A percentile compares a stretch with the other conserved stretches of the same genome.
These are phyloP conservation scores for Pyricularia sp. DNA, from an alignment of 2,329 filamentous ascomycete genomes.

Conservation along the genomic window DNA sequence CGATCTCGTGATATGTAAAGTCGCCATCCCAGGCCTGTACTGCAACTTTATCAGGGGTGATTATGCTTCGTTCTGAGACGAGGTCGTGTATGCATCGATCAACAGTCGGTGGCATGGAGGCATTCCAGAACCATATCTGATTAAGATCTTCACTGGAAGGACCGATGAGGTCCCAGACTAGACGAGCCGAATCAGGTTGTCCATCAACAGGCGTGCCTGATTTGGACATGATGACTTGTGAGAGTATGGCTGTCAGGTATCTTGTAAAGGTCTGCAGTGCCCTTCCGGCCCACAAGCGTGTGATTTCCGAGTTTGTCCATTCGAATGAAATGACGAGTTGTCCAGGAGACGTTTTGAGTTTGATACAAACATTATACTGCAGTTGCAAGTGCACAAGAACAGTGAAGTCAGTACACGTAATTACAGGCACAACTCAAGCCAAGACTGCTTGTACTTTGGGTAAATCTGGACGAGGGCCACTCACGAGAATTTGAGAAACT, in stretches of 20 bases:
- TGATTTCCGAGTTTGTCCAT: not conserved
- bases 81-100: conserved; percentile 33
- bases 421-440: not conserved
- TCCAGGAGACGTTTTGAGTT: not conserved
- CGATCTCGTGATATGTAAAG: conserved; percentile 32
- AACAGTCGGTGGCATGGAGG: conserved; percentile 24
- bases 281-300: not conserved
- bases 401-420: not conserved
- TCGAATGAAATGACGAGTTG: not conserved
- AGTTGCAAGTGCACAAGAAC: not conserved
- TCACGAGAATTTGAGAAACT: not conserved
- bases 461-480: not conserved
- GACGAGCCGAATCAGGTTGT: not conserved
- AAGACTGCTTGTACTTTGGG: not conserved
- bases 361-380: conserved; percentile 1
- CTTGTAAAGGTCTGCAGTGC: conserved; percentile 2
- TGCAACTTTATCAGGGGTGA: conserved; percentile 25
- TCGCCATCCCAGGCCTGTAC: conserved; percentile 37
- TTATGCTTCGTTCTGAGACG: conserved; percentile 23
- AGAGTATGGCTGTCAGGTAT: conserved; percentile 1
- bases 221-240: not conserved
- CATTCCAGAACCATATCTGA: conserved; percentile 34
- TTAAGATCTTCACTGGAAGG: conserved; percentile 22
- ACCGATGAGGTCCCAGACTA: conserved; percentile 7
- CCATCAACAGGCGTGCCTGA: not conserved